These are phyloP conservation scores for Suhomyces emberorum DNA, from an alignment of 805 yeast genomes.

Conservation along the genomic window DNA sequence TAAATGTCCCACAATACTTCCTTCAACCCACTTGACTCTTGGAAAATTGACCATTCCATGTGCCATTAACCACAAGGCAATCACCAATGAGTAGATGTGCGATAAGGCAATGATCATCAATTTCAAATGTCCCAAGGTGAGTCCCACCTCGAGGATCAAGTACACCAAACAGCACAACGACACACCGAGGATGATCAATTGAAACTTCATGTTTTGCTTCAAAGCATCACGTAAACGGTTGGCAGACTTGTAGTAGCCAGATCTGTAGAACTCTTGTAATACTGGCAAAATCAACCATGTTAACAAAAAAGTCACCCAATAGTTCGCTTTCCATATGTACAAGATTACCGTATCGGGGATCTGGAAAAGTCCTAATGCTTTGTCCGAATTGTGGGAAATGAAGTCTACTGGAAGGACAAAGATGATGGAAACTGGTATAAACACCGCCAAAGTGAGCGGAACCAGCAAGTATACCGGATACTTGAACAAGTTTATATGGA, in stretches of 20 bases:
- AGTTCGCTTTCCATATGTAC: slow-evolving; percentile 68
- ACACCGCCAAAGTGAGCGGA: slow-evolving; percentile 57
- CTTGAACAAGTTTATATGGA: slow-evolving; percentile 32
- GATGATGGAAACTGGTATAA: slow-evolving; percentile 71
- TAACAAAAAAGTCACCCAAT: slow-evolving; percentile 76
- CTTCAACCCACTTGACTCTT: slow-evolving; percentile 41
- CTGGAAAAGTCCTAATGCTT: slow-evolving; percentile 38
- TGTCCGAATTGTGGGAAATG: slow-evolving; percentile 47
- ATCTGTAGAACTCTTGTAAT: slow-evolving; percentile 66
- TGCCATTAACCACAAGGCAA: slow-evolving; percentile 82
- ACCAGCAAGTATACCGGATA: slow-evolving; percentile 41
- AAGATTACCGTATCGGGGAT: slow-evolving; percentile 46
- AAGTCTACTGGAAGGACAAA: slow-evolving; percentile 74
- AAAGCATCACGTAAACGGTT: slow-evolving; percentile 55
- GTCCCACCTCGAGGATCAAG: slow-evolving; percentile 51
- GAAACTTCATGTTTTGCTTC: slow-evolving; percentile 55
- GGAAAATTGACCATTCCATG: slow-evolving; percentile 76
- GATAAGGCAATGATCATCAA: slow-evolving; percentile 70
- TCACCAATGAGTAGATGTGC: slow-evolving; percentile 68
- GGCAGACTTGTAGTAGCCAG: slow-evolving; percentile 56
- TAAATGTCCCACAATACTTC: slow-evolving; percentile 25
- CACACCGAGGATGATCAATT: slow-evolving; percentile 50
- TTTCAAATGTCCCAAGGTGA: slow-evolving; percentile 54
- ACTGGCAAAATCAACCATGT: slow-evolving; percentile 78
- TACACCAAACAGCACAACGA: slow-evolving; percentile 58